Percentiles rank a stretch among this genome's conserved stretches.
Evolutionary conservation across 306 rosid species (phyloP).

Genomic region (Cotoneaster glaucophyllus): DNA sequence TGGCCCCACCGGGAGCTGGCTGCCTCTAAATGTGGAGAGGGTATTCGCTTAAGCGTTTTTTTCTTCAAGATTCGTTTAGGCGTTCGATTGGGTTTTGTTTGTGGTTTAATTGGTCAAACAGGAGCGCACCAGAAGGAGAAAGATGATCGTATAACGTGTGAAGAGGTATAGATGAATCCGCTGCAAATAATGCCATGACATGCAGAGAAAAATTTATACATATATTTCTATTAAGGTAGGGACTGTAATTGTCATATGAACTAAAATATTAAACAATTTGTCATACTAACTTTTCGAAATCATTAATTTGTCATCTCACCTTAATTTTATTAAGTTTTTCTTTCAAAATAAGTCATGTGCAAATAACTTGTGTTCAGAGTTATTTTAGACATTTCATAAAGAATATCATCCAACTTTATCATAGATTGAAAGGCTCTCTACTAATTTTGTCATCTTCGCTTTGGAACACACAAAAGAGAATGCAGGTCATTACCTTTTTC

Average conservation of each 20-base stretch:
- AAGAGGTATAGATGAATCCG: too few relatives aligned
- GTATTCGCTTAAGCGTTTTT: background rate
- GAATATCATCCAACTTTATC: background rate
- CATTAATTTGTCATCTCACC: too few relatives aligned
- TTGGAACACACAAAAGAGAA: background rate
- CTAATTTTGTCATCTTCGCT: background rate
- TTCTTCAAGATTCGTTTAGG: background rate
- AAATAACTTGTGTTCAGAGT: too few relatives aligned
- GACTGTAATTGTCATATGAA: too few relatives aligned
- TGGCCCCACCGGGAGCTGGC: background rate
- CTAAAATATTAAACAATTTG: too few relatives aligned
- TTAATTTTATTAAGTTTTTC: background rate
- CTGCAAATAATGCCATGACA: too few relatives aligned
- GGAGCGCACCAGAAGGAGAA: background rate
- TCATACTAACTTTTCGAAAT: too few relatives aligned
- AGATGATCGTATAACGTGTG: background rate
- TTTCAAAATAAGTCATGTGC: background rate
- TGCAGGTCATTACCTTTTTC: too few relatives aligned
- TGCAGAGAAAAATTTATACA: too few relatives aligned
- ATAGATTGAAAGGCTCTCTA: background rate
- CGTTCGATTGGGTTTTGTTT: background rate
- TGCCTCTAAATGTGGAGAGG: background rate
- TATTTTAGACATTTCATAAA: background rate
- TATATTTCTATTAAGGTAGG: too few relatives aligned
- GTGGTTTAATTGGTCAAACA: background rate